Evolutionary conservation across 176 grass and related monocot genomes (phyloP), one percentile per base, ranked within the genome.

Genomic region (Alopecurus myosuroides): DNA sequence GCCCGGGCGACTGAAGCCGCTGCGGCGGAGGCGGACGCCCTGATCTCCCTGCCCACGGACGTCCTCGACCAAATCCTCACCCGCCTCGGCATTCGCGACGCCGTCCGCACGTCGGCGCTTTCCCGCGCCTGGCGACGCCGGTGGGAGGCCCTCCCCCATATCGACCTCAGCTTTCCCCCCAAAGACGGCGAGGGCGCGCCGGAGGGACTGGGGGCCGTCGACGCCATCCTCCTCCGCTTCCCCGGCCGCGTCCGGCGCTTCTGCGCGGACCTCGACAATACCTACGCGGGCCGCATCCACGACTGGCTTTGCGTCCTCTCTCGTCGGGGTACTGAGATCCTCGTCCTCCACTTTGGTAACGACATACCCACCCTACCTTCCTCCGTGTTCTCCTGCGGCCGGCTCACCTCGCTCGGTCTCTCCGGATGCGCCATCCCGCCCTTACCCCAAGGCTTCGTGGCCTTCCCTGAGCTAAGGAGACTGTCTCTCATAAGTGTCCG

Each of bases 71-170:
- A 20, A 1, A 63, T 74, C 85, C 77, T 86, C 41, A 17, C 53
- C 40, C 65, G 53, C 40, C 29, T 81, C 53, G 29, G 7, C 39
- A n/a, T 87, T 77, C 48, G 74, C 61, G 74, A 55, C 34, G 74
- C 35, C 35, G 83, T 85, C 34, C 83, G 60, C 60, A 77, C 74
- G 2, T 84, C 58, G 33, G 61, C 74, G 23, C 34, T 85, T 46
- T 77, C 83, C 46, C 83, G 83, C 58, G n/a, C 72, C 44, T 85
- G 82, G 82, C 82, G 77, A 40, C 77, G 28, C 76, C 85, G 85
- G 5, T 74, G 77, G 68, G 67, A 61, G 31, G 60, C 76, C n/a
- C 11, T 80, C 85, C 22, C 67, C 1, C 8, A 5, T 22, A 29
- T 74, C 53, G 22, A 70, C 77, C 30, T 81, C 66, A 11, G 2